phyloP scores from a whole-genome alignment of 129 eudicot genomes.

The Daucus carota region DH1_v3.0 NC_030385.2:45625501-45626000 shows the following conservation, averaged over 20 bases:
- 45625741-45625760: conserved; percentile 42
- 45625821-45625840: neutral
- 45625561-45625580: conserved; percentile 2
- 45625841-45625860: neutral
- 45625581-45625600: neutral
- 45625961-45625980: conserved; percentile 30
- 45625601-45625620: conserved; percentile 29
- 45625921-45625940: too few species aligned
- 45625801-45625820: neutral
- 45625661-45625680: conserved; percentile 41
- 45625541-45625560: conserved; percentile 10
- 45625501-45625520: conserved; percentile 23
- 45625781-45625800: conserved; percentile 46
- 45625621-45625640: conserved; percentile 22
- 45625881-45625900: neutral
- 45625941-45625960: conserved; percentile 66
- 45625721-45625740: conserved; percentile 42
- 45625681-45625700: conserved; percentile 34
- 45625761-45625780: conserved; percentile 66
- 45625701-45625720: conserved; percentile 23
- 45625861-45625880: neutral
- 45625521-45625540: conserved; percentile 44
- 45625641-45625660: conserved; percentile 27
- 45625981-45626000: conserved; percentile 65
- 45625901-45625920: neutral